Percentiles rank a stretch among this genome's conserved stretches.
phyloP scores from a whole-genome alignment of 2,329 filamentous ascomycete genomes.

The Diaporthe sp. region DNA sequence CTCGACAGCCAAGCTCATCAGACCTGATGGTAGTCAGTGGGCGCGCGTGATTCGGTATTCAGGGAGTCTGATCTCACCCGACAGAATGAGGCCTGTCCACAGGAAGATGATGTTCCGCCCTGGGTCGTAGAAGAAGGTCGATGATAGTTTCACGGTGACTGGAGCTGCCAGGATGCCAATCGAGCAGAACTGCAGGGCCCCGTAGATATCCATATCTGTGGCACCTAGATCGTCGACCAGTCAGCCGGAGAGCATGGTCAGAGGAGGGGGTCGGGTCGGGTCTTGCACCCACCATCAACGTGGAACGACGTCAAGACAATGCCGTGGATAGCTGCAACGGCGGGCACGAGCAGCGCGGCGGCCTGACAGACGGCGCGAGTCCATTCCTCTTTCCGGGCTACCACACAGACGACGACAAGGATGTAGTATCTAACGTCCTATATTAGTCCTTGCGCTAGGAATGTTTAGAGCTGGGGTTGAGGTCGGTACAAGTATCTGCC shows the following conservation, averaged over 20 bases:
- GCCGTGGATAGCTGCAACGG: constrained; percentile 74
- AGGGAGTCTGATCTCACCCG: constrained; percentile 57
- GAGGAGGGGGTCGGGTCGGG: neutral
- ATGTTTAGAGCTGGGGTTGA: too few species aligned
- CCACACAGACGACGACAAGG: constrained; percentile 72
- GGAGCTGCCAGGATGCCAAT: constrained; percentile 77
- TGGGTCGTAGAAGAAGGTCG: constrained; percentile 74
- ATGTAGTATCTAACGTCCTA: constrained; percentile 68
- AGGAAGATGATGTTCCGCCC: constrained; percentile 77
- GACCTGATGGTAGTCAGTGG: constrained; percentile 54
- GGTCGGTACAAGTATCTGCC: neutral
- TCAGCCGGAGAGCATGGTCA: neutral
- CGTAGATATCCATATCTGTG: constrained; percentile 78
- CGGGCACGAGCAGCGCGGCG: constrained; percentile 73
- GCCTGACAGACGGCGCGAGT: constrained; percentile 74
- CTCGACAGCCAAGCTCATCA: constrained; percentile 74
- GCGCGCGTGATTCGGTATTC: neutral
- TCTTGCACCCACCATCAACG: constrained; percentile 62
- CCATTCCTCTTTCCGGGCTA: constrained; percentile 74
- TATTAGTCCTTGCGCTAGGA: neutral
- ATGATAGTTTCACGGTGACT: constrained; percentile 71
- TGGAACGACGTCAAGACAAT: constrained; percentile 73
- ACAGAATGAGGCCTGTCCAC: constrained; percentile 73
- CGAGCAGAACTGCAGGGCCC: constrained; percentile 76
- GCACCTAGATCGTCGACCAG: constrained; percentile 59